A percentile compares a stretch with the other conserved stretches of the same genome.
These are phyloP conservation scores for Haplosporangium sp. DNA, from an alignment of 371 early-diverging fungal species.

Conservation along the genomic window DNA sequence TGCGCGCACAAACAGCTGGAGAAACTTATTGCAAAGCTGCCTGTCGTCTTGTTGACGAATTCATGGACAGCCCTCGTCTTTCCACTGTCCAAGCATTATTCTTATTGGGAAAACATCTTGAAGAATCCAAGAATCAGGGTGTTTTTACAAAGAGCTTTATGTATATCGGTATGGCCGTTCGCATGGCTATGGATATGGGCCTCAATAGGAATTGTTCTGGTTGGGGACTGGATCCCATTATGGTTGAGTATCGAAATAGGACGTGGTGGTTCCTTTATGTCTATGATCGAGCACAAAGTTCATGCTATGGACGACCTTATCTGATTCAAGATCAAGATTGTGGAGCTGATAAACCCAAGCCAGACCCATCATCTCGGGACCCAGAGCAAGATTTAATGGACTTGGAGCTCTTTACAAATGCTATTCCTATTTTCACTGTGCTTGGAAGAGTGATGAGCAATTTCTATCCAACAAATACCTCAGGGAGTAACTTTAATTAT, in stretches of 20 bases:
- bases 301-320: slow-evolving; percentile 10
- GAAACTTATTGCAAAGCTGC: slow-evolving; percentile 15
- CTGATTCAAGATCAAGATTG: slow-evolving; percentile 22
- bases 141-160: slow-evolving; percentile 11
- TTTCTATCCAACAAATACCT: slow-evolving; percentile 10
- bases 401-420: neutral
- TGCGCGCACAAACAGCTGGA: slow-evolving; percentile 14
- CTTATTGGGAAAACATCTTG: slow-evolving; percentile 12
- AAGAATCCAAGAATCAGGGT: slow-evolving; percentile 13
- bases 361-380: slow-evolving; percentile 5
- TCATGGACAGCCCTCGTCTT: slow-evolving; percentile 10
- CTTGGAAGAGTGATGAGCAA: slow-evolving; percentile 12
- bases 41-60: slow-evolving; percentile 12
- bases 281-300: slow-evolving; percentile 8
- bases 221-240: slow-evolving; percentile 11
- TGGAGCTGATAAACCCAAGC: slow-evolving; percentile 12
- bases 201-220: slow-evolving; percentile 15
- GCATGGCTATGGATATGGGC: slow-evolving; percentile 19
- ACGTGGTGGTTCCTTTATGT: slow-evolving; percentile 20
- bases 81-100: slow-evolving; percentile 12
- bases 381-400: slow-evolving; percentile 7
- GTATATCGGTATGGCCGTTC: slow-evolving; percentile 16
- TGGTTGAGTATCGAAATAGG: slow-evolving; percentile 6
- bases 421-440: slow-evolving; percentile 5
- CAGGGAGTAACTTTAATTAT: slow-evolving; percentile 3